These are phyloP conservation scores for Leucogyrophana mollusca DNA, from an alignment of 768 basidiomycete species.

Conservation along the genomic window DNA sequence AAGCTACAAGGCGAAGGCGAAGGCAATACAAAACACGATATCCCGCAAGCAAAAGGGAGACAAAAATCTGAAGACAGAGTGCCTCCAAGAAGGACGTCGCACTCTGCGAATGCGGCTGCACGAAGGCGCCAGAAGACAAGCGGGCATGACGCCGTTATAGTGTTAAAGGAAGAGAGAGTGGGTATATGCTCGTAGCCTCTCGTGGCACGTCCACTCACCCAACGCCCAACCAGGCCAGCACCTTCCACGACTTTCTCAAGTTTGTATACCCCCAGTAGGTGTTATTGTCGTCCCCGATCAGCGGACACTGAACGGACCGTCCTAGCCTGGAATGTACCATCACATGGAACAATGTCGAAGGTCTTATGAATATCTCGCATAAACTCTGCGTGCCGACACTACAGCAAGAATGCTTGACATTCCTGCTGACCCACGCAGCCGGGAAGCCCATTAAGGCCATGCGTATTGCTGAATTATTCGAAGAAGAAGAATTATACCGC, in stretches of 20 bases:
- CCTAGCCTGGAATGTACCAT: conserved; percentile 84
- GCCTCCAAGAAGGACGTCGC: conserved; percentile 15
- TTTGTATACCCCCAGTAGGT: conserved; percentile 91
- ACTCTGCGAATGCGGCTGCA: conserved; percentile 37
- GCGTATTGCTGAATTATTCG: conserved; percentile 87
- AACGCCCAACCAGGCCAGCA: conserved; percentile 52
- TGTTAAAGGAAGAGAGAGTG: conserved; percentile 87
- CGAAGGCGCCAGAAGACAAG: conserved; percentile 41
- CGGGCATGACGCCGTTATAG: conserved; percentile 79
- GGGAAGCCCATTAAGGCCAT: conserved; percentile 92
- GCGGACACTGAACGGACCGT: conserved; percentile 4
- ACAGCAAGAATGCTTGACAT: conserved; percentile 79
- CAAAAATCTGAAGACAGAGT: conserved; percentile 10
- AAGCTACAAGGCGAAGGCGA: conserved; percentile 48
- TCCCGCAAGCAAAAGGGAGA: conserved; percentile 18
- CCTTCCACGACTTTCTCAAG: conserved; percentile 92
- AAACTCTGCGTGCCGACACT: conserved; percentile 84
- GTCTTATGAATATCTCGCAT: conserved; percentile 86
- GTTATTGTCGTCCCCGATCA: background rate
- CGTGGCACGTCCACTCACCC: conserved; percentile 1
- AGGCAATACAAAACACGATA: conserved; percentile 17
- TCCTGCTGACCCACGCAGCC: conserved; percentile 89
- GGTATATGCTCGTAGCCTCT: conserved; percentile 14
- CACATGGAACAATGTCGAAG: conserved; percentile 93
- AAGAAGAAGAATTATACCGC: conserved; percentile 86